phyloP scores from a whole-genome alignment of 805 yeast genomes.

The Metschnikowia continentalis region DNA sequence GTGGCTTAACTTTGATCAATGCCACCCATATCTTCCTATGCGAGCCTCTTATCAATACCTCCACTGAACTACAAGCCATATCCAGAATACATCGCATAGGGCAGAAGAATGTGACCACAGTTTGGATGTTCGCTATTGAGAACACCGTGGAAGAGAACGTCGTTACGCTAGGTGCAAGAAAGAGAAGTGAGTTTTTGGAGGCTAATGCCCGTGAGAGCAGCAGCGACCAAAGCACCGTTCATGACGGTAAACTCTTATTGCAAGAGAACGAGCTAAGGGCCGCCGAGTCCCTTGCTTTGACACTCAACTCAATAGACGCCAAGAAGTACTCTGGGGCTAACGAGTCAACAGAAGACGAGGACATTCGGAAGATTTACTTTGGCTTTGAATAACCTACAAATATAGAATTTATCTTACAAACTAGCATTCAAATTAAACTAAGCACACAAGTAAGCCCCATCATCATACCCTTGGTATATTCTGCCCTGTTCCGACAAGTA shows the following conservation, averaged over 20 bases:
- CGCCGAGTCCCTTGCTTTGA: constrained; percentile 19
- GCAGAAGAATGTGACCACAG: constrained; percentile 72
- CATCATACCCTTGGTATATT: constrained; percentile 67
- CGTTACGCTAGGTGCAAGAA: constrained; percentile 60
- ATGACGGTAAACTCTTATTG: constrained; percentile 1
- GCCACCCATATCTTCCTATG: constrained; percentile 90
- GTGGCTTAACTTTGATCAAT: constrained; percentile 86
- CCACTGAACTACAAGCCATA: constrained; percentile 87
- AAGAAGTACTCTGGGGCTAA: constrained; percentile 4
- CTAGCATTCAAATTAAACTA: background rate
- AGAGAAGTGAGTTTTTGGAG: constrained; percentile 43
- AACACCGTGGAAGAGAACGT: constrained; percentile 89
- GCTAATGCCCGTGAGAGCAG: constrained; percentile 14
- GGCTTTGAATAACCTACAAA: constrained; percentile 5
- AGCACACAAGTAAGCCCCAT: constrained; percentile 46
- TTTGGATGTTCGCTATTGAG: constrained; percentile 86
- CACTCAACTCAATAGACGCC: constrained; percentile 8
- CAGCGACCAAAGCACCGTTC: background rate
- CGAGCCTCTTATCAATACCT: constrained; percentile 86
- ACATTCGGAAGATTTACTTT: constrained; percentile 14
- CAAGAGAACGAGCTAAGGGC: constrained; percentile 14
- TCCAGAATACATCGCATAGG: constrained; percentile 93
- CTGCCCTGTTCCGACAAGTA: constrained; percentile 63
- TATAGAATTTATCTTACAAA: background rate
- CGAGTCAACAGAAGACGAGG: constrained; percentile 14